Percentiles rank a stretch among this genome's conserved stretches.
phyloP scores from a whole-genome alignment of 31 red algal genomes.

The Porphyra umbilicalis region DNA sequence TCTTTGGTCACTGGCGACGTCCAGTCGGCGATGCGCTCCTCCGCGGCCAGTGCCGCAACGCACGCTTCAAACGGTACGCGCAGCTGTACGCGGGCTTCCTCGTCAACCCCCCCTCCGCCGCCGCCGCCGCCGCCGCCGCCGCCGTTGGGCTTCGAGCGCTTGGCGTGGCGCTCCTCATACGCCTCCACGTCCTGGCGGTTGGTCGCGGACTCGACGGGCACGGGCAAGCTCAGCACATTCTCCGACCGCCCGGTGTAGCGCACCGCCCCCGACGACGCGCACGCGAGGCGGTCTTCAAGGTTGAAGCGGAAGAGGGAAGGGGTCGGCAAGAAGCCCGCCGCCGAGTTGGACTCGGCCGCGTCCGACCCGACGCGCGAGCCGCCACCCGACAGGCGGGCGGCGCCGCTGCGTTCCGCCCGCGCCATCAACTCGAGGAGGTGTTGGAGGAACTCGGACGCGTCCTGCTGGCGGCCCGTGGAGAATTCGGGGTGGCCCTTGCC shows the following conservation, averaged over 20 bases:
- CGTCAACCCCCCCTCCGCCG: too few species aligned
- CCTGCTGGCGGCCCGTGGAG: conserved; percentile 69
- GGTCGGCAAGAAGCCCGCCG: conserved; percentile 8
- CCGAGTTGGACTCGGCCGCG: conserved; percentile 1
- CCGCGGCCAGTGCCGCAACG: conserved; percentile 16
- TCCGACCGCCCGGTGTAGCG: conserved; percentile 45
- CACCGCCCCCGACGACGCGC: conserved; percentile 38
- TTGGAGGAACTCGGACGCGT: conserved; percentile 91
- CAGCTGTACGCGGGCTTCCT: conserved; percentile 39
- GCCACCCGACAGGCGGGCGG: conserved; percentile 1
- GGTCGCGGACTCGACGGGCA: conserved; percentile 40
- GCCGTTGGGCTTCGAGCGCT: conserved; percentile 21
- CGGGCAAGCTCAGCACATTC: conserved; percentile 44
- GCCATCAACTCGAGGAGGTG: conserved; percentile 64
- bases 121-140: not conserved
- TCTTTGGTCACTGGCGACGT: conserved; percentile 43
- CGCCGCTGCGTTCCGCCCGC: conserved; percentile 43
- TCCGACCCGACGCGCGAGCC: not conserved
- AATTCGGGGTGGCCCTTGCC: conserved; percentile 82
- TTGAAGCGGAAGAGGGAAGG: conserved; percentile 44
- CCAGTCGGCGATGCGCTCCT: conserved; percentile 43
- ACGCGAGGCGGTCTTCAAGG: conserved; percentile 62
- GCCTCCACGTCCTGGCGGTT: conserved; percentile 57
- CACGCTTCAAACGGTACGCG: conserved; percentile 64
- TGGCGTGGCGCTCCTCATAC: conserved; percentile 53